A percentile compares a stretch with the other conserved stretches of the same genome.
Conservation (phyloP, 257 asterid species). For the Solanum clarkiae region DNA sequence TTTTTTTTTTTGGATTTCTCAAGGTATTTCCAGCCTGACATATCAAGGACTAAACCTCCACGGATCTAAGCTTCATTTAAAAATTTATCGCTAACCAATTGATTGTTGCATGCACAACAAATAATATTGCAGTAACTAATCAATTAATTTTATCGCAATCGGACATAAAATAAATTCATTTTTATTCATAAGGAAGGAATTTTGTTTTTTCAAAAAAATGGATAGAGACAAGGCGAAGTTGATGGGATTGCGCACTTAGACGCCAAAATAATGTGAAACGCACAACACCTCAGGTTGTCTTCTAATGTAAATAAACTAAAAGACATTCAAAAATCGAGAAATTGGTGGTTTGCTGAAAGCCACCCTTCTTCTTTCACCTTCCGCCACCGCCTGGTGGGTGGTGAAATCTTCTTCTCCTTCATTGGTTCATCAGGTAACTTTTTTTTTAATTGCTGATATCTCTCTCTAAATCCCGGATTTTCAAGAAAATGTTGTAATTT, state of each 20-base stretch:
- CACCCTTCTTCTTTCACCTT: neutral
- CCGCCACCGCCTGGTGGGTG: neutral
- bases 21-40: no score
- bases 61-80: no score
- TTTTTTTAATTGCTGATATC: neutral
- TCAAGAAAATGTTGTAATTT: neutral
- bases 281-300: neutral
- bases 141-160: no score
- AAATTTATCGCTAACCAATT: no score
- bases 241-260: neutral
- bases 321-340: neutral
- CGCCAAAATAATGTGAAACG: neutral
- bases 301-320: neutral
- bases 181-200: neutral
- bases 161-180: neutral
- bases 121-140: no score
- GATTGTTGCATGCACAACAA: no score
- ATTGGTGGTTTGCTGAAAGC: neutral
- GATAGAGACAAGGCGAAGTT: neutral
- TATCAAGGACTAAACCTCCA: no score
- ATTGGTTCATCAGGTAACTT: neutral
- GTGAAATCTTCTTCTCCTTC: neutral
- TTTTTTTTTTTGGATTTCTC: neutral
- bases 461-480: neutral
- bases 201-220: neutral